phyloP scores from a whole-genome alignment of 371 early-diverging fungal genomes.

The Nematocida major region DNA sequence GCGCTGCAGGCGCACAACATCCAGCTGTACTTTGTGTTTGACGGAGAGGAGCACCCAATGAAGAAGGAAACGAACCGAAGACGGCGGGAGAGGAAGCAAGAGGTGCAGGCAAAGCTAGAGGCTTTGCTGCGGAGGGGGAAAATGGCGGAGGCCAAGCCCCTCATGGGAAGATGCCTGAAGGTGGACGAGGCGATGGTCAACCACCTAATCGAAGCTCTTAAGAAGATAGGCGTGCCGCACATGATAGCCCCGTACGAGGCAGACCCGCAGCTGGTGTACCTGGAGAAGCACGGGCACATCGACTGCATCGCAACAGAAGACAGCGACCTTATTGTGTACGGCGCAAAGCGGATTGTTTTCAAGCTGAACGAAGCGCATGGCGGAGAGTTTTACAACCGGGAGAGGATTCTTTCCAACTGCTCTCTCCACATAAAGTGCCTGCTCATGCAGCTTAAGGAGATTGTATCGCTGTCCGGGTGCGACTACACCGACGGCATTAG shows the following conservation, averaged over 20 bases:
- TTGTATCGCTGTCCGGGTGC: conserved; percentile 88
- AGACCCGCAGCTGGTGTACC: conserved; percentile 85
- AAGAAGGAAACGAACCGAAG: conserved; percentile 73
- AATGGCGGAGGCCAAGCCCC: conserved; percentile 33
- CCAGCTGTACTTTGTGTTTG: conserved; percentile 80
- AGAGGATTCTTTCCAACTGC: conserved; percentile 34
- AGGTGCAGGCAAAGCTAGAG: conserved; percentile 49
- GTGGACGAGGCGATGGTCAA: conserved; percentile 67
- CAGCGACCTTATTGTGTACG: conserved; percentile 87
- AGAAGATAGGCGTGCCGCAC: conserved; percentile 68
- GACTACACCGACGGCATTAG: conserved; percentile 78
- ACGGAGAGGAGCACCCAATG: conserved; percentile 79
- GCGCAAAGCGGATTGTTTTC: conserved; percentile 67
- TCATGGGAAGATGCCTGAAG: conserved; percentile 57
- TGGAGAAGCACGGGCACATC: conserved; percentile 70
- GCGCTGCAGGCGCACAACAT: conserved; percentile 61
- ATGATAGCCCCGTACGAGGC: conserved; percentile 94
- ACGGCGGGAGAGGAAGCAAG: conserved; percentile 64
- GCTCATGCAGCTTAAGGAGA: conserved; percentile 69
- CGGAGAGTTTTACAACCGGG: conserved; percentile 49
- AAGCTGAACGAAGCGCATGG: conserved; percentile 58
- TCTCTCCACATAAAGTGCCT: conserved; percentile 33
- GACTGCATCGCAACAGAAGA: conserved; percentile 85
- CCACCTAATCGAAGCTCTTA: conserved; percentile 66
- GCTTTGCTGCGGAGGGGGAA: conserved; percentile 29